phyloP scores from a whole-genome alignment of 192 early-diverging fungal species.

The Irineochytrium annulatum region DNA sequence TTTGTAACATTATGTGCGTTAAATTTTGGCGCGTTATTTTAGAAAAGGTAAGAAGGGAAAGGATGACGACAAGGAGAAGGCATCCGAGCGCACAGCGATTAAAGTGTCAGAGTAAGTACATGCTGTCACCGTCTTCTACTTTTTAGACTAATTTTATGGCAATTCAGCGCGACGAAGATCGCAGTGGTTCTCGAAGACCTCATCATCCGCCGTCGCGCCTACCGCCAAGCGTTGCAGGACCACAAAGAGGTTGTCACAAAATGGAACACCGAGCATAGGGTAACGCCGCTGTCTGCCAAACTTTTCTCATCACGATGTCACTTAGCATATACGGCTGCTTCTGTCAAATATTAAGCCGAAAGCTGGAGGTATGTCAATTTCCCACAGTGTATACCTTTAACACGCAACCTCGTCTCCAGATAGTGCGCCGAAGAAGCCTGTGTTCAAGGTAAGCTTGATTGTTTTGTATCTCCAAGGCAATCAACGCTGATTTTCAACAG shows the following conservation, averaged over 20 bases:
- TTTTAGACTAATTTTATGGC: background rate
- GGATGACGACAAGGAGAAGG: conserved; percentile 31
- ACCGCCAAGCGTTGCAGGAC: conserved; percentile 16
- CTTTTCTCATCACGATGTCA: background rate
- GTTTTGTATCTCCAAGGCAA: background rate
- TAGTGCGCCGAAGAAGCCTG: conserved; percentile 28
- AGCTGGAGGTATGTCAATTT: background rate
- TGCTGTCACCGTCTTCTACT: background rate
- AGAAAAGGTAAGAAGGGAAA: conserved; percentile 35
- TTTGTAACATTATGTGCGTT: background rate
- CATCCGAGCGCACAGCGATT: conserved; percentile 19
- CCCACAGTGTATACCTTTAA: background rate
- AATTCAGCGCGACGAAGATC: conserved; percentile 33
- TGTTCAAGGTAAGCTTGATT: conserved; percentile 39
- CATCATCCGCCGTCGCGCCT: conserved; percentile 30
- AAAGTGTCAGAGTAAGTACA: conserved; percentile 38
- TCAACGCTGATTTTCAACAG: conserved; percentile 10
- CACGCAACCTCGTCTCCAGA: background rate
- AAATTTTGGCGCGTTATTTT: background rate
- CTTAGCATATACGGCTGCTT: conserved; percentile 1
- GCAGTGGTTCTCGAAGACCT: conserved; percentile 35
- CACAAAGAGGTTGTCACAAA: conserved; percentile 25
- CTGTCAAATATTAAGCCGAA: background rate
- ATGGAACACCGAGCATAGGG: conserved; percentile 8
- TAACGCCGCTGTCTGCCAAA: background rate